phyloP scores from a whole-genome alignment of 1,284 basidiomycete genomes.

The Fomitopsis betulina region DNA sequence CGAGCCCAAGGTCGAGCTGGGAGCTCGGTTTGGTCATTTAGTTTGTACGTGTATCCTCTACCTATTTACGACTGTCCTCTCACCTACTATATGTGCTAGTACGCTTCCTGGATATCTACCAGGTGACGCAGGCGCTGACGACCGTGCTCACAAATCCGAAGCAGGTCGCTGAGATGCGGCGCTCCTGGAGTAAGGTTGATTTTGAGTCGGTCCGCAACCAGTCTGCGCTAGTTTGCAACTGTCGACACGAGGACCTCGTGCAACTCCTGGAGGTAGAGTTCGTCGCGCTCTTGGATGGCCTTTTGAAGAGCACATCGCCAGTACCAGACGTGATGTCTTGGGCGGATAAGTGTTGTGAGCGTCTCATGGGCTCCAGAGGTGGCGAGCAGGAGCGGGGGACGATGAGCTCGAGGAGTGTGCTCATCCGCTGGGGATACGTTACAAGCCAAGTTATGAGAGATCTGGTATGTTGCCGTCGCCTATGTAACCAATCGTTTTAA shows the following conservation, averaged over 20 bases:
- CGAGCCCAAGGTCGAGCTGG: slow-evolving; percentile 84
- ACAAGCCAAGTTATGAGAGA: slow-evolving; percentile 88
- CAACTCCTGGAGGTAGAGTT: slow-evolving; percentile 84
- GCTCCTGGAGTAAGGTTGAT: slow-evolving; percentile 82
- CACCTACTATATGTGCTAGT: slow-evolving; percentile 38
- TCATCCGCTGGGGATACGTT: slow-evolving; percentile 89
- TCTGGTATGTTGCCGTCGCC: slow-evolving; percentile 43
- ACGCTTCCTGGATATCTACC: slow-evolving; percentile 85
- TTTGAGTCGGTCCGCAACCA: slow-evolving; percentile 89
- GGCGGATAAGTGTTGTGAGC: slow-evolving; percentile 84
- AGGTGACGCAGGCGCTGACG: slow-evolving; percentile 81
- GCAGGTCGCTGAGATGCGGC: slow-evolving; percentile 79
- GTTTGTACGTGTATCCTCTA: slow-evolving; percentile 58
- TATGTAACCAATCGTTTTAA: slow-evolving; percentile 10
- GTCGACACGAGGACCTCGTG: slow-evolving; percentile 82
- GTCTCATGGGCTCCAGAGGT: slow-evolving; percentile 68
- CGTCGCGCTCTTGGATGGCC: slow-evolving; percentile 65
- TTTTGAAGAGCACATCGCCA: slow-evolving; percentile 73
- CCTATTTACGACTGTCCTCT: not conserved
- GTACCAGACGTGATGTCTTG: slow-evolving; percentile 83
- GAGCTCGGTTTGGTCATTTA: slow-evolving; percentile 83
- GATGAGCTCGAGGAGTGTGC: slow-evolving; percentile 81
- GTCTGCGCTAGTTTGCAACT: slow-evolving; percentile 87
- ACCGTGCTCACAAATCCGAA: slow-evolving; percentile 83
- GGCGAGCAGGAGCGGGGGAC: slow-evolving; percentile 65